Conservation (phyloP, 2,329 filamentous ascomycete species). For the Stagonosporopsis rhizophila region DNA sequence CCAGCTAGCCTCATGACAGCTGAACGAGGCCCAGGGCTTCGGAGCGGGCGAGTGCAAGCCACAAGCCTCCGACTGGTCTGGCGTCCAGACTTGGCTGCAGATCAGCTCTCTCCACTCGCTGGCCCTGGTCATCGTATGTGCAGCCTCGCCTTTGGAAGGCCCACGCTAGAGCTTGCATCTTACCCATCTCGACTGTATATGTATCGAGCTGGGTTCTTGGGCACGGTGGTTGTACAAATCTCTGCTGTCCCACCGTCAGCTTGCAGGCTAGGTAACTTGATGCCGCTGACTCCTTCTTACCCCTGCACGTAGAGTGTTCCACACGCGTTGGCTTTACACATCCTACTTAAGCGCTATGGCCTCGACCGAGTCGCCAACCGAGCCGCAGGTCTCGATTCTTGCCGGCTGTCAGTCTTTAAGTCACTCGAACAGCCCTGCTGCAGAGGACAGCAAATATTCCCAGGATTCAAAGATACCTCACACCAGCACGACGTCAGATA, state of each 20-base stretch:
- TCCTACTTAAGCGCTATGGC: slow-evolving; percentile 33
- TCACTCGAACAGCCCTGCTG: slow-evolving; percentile 1
- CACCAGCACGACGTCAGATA: slow-evolving; percentile 6
- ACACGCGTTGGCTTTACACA: slow-evolving; percentile 23
- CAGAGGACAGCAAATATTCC: background rate
- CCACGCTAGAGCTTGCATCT: slow-evolving; percentile 33
- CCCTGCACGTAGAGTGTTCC: slow-evolving; percentile 22
- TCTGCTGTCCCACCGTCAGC: slow-evolving; percentile 31
- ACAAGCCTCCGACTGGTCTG: slow-evolving; percentile 21
- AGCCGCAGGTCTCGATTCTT: slow-evolving; percentile 25
- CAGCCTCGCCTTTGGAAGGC: slow-evolving; percentile 36
- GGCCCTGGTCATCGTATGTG: slow-evolving; percentile 21
- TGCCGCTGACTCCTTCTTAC: slow-evolving; percentile 19
- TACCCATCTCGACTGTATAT: slow-evolving; percentile 23
- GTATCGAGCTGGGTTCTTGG: slow-evolving; percentile 35
- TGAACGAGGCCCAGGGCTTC: slow-evolving; percentile 25
- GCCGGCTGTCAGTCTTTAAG: slow-evolving; percentile 19
- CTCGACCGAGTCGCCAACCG: slow-evolving; percentile 24
- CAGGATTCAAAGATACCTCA: background rate
- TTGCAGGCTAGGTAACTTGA: slow-evolving; percentile 33
- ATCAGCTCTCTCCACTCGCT: slow-evolving; percentile 26
- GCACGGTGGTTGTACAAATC: slow-evolving; percentile 29
- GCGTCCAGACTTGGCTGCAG: slow-evolving; percentile 16
- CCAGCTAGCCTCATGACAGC: slow-evolving; percentile 25
- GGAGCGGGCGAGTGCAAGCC: slow-evolving; percentile 33